phyloP scores from a whole-genome alignment of 148 eudicot genomes.

The Polygonum maritimum region DNA sequence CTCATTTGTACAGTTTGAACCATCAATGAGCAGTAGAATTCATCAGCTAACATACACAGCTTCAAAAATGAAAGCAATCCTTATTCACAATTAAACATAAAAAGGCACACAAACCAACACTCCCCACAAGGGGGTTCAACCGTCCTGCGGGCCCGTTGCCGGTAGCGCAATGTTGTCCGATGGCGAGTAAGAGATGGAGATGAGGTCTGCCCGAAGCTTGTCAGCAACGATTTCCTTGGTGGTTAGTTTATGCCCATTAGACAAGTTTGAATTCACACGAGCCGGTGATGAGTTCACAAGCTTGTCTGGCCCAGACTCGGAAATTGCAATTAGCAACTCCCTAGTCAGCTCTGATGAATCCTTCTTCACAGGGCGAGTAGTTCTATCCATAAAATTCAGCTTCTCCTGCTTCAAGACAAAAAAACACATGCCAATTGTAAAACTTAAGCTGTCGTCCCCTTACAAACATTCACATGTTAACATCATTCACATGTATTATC shows the following conservation, averaged over 20 bases:
- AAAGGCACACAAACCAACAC: not conserved
- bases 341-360: slow-evolving; percentile 33
- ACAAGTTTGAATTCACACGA: slow-evolving; percentile 4
- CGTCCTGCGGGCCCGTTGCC: slow-evolving; percentile 9
- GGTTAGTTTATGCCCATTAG: slow-evolving; percentile 3
- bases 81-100: not conserved
- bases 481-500: too few relatives aligned
- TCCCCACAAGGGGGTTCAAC: not conserved
- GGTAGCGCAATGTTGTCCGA: slow-evolving; percentile 17
- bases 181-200: slow-evolving; percentile 36
- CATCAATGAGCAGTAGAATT: not conserved
- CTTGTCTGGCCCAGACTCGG: slow-evolving; percentile 28
- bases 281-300: not conserved
- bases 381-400: slow-evolving; percentile 30
- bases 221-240: slow-evolving; percentile 14
- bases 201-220: slow-evolving; percentile 33
- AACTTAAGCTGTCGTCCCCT: not conserved
- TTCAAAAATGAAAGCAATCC: not conserved
- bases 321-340: slow-evolving; percentile 48
- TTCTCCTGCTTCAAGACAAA: not conserved
- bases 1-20: not conserved
- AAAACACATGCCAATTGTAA: too few relatives aligned
- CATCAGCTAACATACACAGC: not conserved
- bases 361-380: slow-evolving; percentile 18
- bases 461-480: not conserved